A percentile compares a stretch with the other conserved stretches of the same genome.
Evolutionary conservation across 2,329 filamentous ascomycete genomes (phyloP).

Genomic region (Colletotrichum tamarilloi): DNA sequence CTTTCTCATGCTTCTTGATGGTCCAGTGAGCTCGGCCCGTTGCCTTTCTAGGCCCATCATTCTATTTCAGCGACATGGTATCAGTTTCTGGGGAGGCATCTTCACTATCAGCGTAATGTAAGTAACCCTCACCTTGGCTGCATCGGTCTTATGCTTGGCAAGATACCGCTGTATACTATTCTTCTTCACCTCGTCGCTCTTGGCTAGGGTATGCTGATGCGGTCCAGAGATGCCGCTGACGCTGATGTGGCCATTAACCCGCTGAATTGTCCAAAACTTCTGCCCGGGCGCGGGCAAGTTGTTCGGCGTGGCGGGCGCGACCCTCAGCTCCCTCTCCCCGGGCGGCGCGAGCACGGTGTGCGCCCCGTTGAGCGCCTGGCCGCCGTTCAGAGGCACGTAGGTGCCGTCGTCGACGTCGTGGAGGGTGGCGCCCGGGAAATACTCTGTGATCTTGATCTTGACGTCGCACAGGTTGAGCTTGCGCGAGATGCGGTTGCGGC

Average conservation of each 20-base stretch:
- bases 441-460: slow-evolving; percentile 88
- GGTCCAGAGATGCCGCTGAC: slow-evolving; percentile 75
- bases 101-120: neutral
- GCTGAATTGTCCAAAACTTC: slow-evolving; percentile 79
- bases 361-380: slow-evolving; percentile 33
- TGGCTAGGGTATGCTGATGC: slow-evolving; percentile 79
- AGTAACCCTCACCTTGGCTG: slow-evolving; percentile 70
- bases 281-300: slow-evolving; percentile 43
- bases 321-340: slow-evolving; percentile 26
- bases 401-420: slow-evolving; percentile 39
- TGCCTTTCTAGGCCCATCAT: slow-evolving; percentile 64
- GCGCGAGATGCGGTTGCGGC: slow-evolving; percentile 79
- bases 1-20: slow-evolving; percentile 75
- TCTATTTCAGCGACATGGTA: neutral
- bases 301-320: slow-evolving; percentile 37
- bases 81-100: neutral
- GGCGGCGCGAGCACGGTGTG: slow-evolving; percentile 37
- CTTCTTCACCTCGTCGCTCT: slow-evolving; percentile 84
- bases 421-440: slow-evolving; percentile 67
- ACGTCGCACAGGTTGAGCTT: slow-evolving; percentile 86
- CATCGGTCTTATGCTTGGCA: slow-evolving; percentile 72
- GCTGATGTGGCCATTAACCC: slow-evolving; percentile 80
- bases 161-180: slow-evolving; percentile 78
- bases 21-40: slow-evolving; percentile 78
- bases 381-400: slow-evolving; percentile 22